phyloP scores from a whole-genome alignment of 2,329 filamentous ascomycete species.

The Sphaerulina vaccinii region DNA sequence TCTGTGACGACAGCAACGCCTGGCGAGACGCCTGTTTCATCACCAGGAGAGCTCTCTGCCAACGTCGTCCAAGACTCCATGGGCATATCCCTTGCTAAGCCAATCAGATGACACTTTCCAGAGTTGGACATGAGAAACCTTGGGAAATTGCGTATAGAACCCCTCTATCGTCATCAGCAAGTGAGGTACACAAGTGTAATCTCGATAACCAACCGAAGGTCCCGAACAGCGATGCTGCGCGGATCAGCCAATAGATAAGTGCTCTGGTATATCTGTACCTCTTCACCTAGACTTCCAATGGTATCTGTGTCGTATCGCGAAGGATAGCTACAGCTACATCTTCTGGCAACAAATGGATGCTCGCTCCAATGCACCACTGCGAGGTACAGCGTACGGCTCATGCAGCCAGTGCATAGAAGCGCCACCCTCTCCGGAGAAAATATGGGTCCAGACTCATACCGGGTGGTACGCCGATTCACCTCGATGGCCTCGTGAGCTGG shows the following conservation, averaged over 20 bases:
- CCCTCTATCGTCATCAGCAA: slow-evolving; percentile 3
- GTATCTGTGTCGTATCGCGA: not conserved
- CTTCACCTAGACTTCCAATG: not conserved
- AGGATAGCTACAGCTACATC: slow-evolving; percentile 4
- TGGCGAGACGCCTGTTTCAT: slow-evolving; percentile 10
- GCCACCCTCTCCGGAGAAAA: slow-evolving; percentile 13
- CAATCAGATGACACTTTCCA: slow-evolving; percentile 3
- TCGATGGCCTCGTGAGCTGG: slow-evolving; percentile 10
- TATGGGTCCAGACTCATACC: slow-evolving; percentile 16
- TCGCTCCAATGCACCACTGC: slow-evolving; percentile 14
- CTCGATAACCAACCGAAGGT: not conserved
- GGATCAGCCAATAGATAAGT: slow-evolving; percentile 3
- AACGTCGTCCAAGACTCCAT: not conserved
- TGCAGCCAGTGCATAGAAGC: slow-evolving; percentile 14
- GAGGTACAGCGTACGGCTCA: slow-evolving; percentile 8
- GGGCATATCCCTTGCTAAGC: slow-evolving; percentile 1
- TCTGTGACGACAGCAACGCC: not conserved
- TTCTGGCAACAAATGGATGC: slow-evolving; percentile 13
- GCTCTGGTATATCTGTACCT: not conserved
- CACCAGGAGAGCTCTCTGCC: slow-evolving; percentile 9
- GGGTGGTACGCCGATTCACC: not conserved
- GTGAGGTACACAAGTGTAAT: not conserved
- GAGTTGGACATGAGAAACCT: slow-evolving; percentile 1
- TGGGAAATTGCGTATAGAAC: slow-evolving; percentile 6
- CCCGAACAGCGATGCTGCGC: not conserved